Base-by-base conservation (phyloP, 2,329 filamentous ascomycete species). In the Pleomassaria siparia region DNA sequence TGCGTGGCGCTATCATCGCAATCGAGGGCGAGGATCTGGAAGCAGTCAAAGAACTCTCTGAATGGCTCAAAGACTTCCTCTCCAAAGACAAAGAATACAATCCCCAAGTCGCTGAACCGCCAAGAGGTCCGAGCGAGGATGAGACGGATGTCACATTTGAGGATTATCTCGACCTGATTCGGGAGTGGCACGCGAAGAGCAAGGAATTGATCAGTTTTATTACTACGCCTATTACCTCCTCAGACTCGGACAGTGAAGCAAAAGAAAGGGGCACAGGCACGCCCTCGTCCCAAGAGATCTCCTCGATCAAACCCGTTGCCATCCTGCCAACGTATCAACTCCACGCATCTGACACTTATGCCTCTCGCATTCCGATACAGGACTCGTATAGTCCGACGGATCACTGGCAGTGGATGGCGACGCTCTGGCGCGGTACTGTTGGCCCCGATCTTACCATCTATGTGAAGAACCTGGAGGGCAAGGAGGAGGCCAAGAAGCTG, bases 331-430 rank as follows among this genome's bases (percentile, higher is more conserved):
- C 88, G 18, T 96, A 90, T 71, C 89, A 90, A 51, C 81, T 96
- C 32, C 87, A 86, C 11, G 81, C 87, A 0, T 86, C 89, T 1
- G 88, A 96, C 66, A 76, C 79, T 40, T 92, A 87, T 66, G 88
- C 91, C 1, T 83, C 82, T 45, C 76, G 79, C 12, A 84, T 91
- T 35, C 86, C 88, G 1, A 90, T 95, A 56, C 75, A 79, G 15
- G 91, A 95, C 64, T 78, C 80, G 6, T 96, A 95, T 68, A 81
- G 84, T 13, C 85, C 88, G 0, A 80, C 88, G n/a, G 91, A 95
- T 61, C 92, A 97, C 73, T 97, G 92, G 91, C 88, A 95, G 70
- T 97, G 92, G 92, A 90, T 94, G 77, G 92, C 92, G 28, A 92
- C 88, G 35, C 80, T 96, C 18, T 97, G 92, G 92, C 85, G 91